Base-by-base conservation (phyloP, 305 asterid genomes). In the Caryopteris hybrid region DNA sequence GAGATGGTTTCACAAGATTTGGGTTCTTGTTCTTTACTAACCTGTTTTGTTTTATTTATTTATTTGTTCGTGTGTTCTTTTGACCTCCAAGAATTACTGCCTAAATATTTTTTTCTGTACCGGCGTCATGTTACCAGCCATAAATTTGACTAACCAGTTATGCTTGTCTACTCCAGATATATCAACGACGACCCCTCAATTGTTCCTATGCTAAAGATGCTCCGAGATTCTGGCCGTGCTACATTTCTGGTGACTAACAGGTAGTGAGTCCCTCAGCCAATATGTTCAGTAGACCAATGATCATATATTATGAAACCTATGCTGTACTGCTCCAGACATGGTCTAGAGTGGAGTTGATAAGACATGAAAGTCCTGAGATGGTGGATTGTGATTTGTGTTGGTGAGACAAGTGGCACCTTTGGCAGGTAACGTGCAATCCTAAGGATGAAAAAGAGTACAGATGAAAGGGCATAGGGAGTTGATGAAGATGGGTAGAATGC, bases 241-340 rank as follows among this genome's bases (percentile, higher is more conserved):
- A 87, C 91, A 42, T 95, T 95, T 83, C 83, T 95, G 80, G 99
- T 92, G 76, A 95, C 99, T 58, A 95, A 95, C 90, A 95, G 99
- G 99, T 95, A 74, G 68, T 50, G 64, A 25, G 18, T 52, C 52
- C n/a, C 23, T 31, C 1, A 25, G 18, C 46, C 54, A 54, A 46
- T 55, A 36, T 27, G 21, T 64, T 60, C n/a, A 47, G 57, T 52
- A 31, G n/a, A 10, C 36, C 41, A 62, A 51, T 69, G 55, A 55
- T 55, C 43, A 63, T 61, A 57, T 64, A 31, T 17, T 20, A 39
- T 39, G 52, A 67, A 20, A 43, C 11, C 22, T 39, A 39, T 51
- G 5, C 50, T 60, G 7, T 31, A 48, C 27, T 54, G 57, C 63
- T 38, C 62, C 13, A 14, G 18, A 3, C 29, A 17, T 41, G 63